These are phyloP conservation scores for Paralagenidium karlingii DNA, from an alignment of 352 stramenopile species.

Conservation along the genomic window DNA sequence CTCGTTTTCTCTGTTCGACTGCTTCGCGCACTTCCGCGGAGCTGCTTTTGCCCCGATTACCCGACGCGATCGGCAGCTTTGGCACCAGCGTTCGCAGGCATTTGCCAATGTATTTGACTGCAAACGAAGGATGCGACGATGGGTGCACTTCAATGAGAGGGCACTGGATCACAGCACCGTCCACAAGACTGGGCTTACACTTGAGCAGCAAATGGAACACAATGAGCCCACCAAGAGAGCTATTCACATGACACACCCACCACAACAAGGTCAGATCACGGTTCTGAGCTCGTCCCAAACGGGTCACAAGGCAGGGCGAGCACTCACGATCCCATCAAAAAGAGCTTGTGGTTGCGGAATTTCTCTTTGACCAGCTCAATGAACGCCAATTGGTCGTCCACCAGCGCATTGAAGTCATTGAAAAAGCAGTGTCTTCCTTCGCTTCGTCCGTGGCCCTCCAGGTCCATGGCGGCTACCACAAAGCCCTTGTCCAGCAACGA, in stretches of 20 bases:
- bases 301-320: not conserved
- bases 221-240: conserved; percentile 61
- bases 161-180: conserved; percentile 62
- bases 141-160: conserved; percentile 55
- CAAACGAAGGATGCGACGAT: conserved; percentile 25
- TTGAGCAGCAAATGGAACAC: conserved; percentile 44
- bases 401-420: conserved; percentile 34
- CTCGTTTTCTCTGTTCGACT: conserved; percentile 35
- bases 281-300: not conserved
- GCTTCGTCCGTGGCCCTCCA: conserved; percentile 64
- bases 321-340: conserved; percentile 50
- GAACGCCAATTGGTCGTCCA: conserved; percentile 50
- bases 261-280: too few species aligned
- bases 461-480: conserved; percentile 47
- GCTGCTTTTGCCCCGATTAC: conserved; percentile 48
- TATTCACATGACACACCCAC: too few species aligned
- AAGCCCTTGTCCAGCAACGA: conserved; percentile 49
- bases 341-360: conserved; percentile 54
- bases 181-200: conserved; percentile 28
- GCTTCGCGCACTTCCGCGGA: conserved; percentile 41
- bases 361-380: conserved; percentile 38
- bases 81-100: conserved; percentile 39
- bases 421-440: conserved; percentile 69
- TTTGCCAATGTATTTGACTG: conserved; percentile 32
- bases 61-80: conserved; percentile 47